These are phyloP conservation scores for Moesziomyces sp. DNA, from an alignment of 1,284 basidiomycete species.

Conservation along the genomic window DNA sequence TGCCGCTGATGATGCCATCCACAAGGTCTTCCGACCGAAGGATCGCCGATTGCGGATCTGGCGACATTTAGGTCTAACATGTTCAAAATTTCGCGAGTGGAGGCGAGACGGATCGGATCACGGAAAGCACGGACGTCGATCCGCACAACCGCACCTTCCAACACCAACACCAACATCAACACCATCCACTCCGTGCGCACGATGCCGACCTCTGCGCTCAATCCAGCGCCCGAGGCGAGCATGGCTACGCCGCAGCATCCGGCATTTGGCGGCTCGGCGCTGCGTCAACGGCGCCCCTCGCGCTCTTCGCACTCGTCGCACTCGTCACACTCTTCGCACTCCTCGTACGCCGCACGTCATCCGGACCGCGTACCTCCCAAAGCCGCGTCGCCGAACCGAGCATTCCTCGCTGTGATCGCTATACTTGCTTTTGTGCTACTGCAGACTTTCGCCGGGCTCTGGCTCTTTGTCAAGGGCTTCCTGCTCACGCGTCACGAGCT, in stretches of 20 bases:
- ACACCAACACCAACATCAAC: no score
- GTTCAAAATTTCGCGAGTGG: no score
- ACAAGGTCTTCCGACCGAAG: no score
- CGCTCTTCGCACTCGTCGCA: constrained; percentile 41
- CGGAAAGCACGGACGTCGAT: background rate
- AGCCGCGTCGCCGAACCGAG: constrained; percentile 26
- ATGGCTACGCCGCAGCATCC: constrained; percentile 22
- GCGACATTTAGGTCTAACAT: no score
- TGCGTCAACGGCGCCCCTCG: constrained; percentile 28
- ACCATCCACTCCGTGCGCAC: background rate
- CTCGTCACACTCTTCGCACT: constrained; percentile 57
- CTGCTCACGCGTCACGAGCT: constrained; percentile 60
- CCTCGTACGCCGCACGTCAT: constrained; percentile 47
- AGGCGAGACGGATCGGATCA: no score
- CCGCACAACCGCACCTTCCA: background rate
- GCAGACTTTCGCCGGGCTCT: constrained; percentile 49
- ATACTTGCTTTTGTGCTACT: constrained; percentile 44
- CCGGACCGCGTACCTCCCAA: constrained; percentile 45
- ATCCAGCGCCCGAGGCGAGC: constrained; percentile 29
- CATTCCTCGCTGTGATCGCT: constrained; percentile 44
- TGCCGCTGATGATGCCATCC: no score
- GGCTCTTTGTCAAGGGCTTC: constrained; percentile 64
- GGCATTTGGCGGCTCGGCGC: constrained; percentile 24
- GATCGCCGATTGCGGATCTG: no score
- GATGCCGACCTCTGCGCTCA: constrained; percentile 31